Base-by-base conservation (phyloP, 495 filamentous ascomycete species). In the Paragyromitra xinjiangensis region DNA sequence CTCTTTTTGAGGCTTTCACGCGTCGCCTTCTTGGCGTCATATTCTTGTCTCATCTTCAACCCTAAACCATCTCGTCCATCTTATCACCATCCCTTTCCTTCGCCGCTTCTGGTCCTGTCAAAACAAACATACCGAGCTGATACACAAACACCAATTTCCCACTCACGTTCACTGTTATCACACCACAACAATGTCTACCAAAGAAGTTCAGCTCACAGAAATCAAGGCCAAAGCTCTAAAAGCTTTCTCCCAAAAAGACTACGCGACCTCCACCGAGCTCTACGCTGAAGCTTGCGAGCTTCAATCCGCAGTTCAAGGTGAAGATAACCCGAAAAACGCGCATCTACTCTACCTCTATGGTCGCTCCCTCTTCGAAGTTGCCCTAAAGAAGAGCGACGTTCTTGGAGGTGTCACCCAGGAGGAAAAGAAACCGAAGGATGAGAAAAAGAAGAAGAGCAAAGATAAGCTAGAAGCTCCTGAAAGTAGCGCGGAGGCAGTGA, bases 271-370 rank as follows among this genome's bases (percentile, higher is more conserved):
- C 34, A 89, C 93, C 24, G 95, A 98, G 82, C 84, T 92, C 55
- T 99, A 94, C 84, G 92, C 93, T 7, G 89, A 92, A 71, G 95
- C 95, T 19, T 92, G 92, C 51, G 94, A 95, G 82, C 86, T 98
- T 72, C 95, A 99, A 82, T 93, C 93, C 64, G 89, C 92, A 83
- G 86, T 97, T 82, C 93, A 98, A 84, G 95, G 95, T 81, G 96
- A 98, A 84, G 89, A 96, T 86, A 91, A 90, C 56, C 88, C 92
- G 5, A 90, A 92, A 42, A 98, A 99, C 78, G 95, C 94, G 16
- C 94, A 97, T 80, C 86, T 99, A 39, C 89, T 98, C 16, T 99
- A 94, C 83, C 88, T 91, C 66, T 99, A 99, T 84, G 95, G 96
- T 19, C 92, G 94, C 81, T 91, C 92, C 51, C 87, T 98, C 16